Base-by-base conservation (phyloP, 2,329 filamentous ascomycete species). In the Venturia asperata region DNA sequence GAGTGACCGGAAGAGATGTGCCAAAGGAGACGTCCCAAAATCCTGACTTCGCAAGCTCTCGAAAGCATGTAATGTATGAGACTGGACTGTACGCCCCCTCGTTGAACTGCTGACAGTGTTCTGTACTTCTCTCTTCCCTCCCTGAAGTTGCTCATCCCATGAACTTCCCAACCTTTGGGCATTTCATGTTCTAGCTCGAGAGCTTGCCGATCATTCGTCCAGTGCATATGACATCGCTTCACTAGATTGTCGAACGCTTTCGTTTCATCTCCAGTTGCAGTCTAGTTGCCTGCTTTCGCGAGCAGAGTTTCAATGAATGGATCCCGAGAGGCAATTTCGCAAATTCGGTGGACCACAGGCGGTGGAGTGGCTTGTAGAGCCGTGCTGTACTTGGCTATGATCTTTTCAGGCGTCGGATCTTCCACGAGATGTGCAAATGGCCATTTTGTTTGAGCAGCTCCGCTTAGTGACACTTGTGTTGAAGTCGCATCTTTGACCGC, bases 1-100 rank as follows among this genome's bases (percentile, higher is more conserved):
- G 58, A 61, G 34, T 37, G 34, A 13, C 41, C 58, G 17, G 58
- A 61, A 39, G 58, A 39, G 19, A 61, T 43, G n/a, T 37, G 34
- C 2, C 7, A 61, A 19, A 61, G 13, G 5, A 61, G 58, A 15
- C 58, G 27, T 39, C 24, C 58, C 34, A 61, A 19, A 13, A 61
- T 37, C 34, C 11, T 39, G 58, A 41, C 58, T 3, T 61, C 24
- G 58, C 58, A 21, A 34, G 58, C 58, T 21, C 58, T 19, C 34
- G 24, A 11, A 61, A 41, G n/a, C 58, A 61, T 37, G 34, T 61
- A 43, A 37, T 61, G 58, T 6, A 43, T 43, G 21, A 41, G 1
- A 7, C 21, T 37, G 17, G 58, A 39, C 21, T 41, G 41, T 21
- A 43, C 41, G 34, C 34, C 41, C 9, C 34, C 41, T 41, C 58